Percentiles rank a stretch among this genome's conserved stretches.
Conservation (phyloP, 1,139 yeast genomes). For the Kodamaea anthophila region DNA sequence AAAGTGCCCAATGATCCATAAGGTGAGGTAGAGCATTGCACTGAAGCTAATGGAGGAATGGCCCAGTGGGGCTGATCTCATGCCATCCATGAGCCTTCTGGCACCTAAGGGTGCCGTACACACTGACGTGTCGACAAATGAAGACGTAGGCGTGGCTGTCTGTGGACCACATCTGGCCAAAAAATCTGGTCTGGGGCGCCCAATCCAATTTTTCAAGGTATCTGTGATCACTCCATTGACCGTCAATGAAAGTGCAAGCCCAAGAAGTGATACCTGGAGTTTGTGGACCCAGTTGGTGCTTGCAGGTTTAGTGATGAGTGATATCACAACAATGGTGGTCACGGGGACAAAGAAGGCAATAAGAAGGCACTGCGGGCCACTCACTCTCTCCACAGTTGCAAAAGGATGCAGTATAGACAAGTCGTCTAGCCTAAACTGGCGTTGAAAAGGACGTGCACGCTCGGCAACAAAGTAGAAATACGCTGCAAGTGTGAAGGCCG, state of each 20-base stretch:
- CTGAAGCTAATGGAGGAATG: conserved; percentile 41
- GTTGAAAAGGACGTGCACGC: conserved; percentile 22
- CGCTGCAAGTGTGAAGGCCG: conserved; percentile 20
- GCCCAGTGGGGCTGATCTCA: conserved; percentile 44
- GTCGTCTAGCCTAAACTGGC: conserved; percentile 21
- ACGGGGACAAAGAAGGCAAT: conserved; percentile 37
- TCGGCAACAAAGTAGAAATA: conserved; percentile 34
- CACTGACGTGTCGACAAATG: conserved; percentile 34
- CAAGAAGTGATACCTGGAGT: conserved; percentile 46
- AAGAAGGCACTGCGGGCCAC: conserved; percentile 25
- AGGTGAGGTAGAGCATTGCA: conserved; percentile 31
- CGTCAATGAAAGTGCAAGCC: conserved; percentile 46
- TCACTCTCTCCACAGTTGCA: conserved; percentile 59
- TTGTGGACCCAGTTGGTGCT: conserved; percentile 19
- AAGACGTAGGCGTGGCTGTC: conserved; percentile 26
- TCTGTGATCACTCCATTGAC: conserved; percentile 48
- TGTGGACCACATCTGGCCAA: conserved; percentile 60
- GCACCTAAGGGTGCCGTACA: conserved; percentile 38
- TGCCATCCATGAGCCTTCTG: conserved; percentile 30
- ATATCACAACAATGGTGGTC: conserved; percentile 24
- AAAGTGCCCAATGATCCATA: conserved; percentile 61
- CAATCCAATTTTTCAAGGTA: conserved; percentile 65
- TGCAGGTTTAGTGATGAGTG: conserved; percentile 21
- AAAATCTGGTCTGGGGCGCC: conserved; percentile 80
- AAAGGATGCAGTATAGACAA: conserved; percentile 64